phyloP scores from a whole-genome alignment of 371 early-diverging fungal genomes.

The Massospora cicadina region DNA sequence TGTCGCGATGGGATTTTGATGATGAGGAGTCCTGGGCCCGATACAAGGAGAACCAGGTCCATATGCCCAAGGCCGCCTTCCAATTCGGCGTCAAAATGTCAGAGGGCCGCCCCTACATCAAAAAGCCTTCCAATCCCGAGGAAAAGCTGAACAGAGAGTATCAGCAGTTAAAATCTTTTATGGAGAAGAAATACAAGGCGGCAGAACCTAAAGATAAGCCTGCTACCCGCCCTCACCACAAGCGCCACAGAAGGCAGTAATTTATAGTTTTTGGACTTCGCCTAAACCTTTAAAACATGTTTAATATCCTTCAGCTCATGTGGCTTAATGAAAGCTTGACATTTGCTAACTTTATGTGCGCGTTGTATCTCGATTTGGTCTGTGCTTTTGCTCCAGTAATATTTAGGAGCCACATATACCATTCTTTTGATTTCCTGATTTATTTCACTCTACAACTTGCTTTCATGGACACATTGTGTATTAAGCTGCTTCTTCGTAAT shows the following conservation, averaged over 20 bases:
- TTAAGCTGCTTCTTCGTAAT: no score
- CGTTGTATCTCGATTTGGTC: no score
- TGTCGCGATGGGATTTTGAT: slow-evolving; percentile 14
- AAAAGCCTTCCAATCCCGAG: slow-evolving; percentile 22
- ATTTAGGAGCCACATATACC: no score
- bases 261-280: no score
- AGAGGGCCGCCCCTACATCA: slow-evolving; percentile 33
- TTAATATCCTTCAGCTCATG: no score
- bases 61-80: slow-evolving; percentile 1
- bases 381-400: no score
- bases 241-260: not conserved
- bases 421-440: no score
- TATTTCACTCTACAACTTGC: no score
- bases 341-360: no score
- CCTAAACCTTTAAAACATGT: no score
- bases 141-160: slow-evolving; percentile 46
- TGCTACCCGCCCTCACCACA: not conserved
- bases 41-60: slow-evolving; percentile 10
- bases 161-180: slow-evolving; percentile 40
- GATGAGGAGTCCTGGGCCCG: slow-evolving; percentile 13
- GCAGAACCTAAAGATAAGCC: not conserved
- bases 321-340: no score
- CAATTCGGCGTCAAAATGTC: slow-evolving; percentile 31
- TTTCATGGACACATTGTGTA: no score
- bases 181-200: slow-evolving; percentile 23